Evolutionary conservation across 1,284 basidiomycete genomes (phyloP).

Genomic region (Ganoderma meredithae): DNA sequence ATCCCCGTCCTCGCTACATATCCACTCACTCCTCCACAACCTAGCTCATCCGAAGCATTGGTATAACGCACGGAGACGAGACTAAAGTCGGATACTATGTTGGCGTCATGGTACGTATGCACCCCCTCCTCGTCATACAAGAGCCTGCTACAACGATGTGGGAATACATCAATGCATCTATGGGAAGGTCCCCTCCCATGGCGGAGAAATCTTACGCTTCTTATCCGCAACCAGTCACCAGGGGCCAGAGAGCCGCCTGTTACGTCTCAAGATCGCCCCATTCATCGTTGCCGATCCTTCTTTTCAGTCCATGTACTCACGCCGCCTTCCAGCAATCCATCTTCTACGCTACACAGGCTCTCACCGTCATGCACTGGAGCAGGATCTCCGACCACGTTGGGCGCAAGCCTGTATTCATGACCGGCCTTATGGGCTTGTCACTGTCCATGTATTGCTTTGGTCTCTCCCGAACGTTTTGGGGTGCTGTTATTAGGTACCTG

Average conservation of each 20-base stretch:
- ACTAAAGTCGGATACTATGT: conserved; percentile 63
- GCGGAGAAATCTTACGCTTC: neutral
- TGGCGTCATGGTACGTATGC: conserved; percentile 57
- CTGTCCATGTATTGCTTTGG: conserved; percentile 79
- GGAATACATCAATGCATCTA: neutral
- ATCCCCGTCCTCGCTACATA: too few species aligned
- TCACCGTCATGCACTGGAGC: conserved; percentile 78
- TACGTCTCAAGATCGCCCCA: neutral
- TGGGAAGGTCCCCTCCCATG: neutral
- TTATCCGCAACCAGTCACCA: neutral
- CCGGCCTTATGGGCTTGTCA: conserved; percentile 69
- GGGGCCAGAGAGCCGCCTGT: neutral
- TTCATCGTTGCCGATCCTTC: neutral
- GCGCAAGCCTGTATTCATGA: conserved; percentile 74
- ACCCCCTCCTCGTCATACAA: neutral
- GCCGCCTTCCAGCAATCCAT: conserved; percentile 63
- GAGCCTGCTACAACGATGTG: neutral
- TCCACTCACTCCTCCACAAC: neutral
- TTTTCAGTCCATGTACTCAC: conserved; percentile 13
- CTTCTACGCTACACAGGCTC: conserved; percentile 74
- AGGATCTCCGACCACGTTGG: conserved; percentile 75
- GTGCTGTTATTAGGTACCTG: conserved; percentile 63
- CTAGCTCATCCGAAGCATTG: conserved; percentile 67
- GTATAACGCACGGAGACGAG: conserved; percentile 70
- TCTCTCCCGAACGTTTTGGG: conserved; percentile 70